These are phyloP conservation scores for Albizia julibrissin DNA, from an alignment of 306 rosid genomes.

Conservation along the genomic window DNA sequence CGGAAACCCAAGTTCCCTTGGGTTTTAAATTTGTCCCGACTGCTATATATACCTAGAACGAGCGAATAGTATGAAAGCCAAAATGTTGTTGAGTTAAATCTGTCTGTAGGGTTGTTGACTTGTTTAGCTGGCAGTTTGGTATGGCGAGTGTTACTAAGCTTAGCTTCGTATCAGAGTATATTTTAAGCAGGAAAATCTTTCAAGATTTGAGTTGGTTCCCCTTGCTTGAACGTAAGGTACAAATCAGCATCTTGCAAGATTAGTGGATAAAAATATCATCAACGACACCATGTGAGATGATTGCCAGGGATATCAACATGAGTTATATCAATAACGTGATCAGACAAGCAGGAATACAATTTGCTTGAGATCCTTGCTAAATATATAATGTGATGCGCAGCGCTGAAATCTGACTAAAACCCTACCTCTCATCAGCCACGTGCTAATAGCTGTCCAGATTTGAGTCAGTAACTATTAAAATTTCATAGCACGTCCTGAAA, in stretches of 20 bases:
- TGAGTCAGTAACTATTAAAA: not conserved
- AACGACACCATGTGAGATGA: not conserved
- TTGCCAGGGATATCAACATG: not conserved
- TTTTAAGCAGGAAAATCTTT: not conserved
- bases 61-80: not conserved
- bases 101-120: not conserved
- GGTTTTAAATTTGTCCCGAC: not conserved
- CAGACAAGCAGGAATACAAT: not conserved
- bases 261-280: not conserved
- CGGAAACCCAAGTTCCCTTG: not conserved
- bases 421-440: not conserved
- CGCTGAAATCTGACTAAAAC: not conserved
- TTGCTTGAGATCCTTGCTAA: not conserved
- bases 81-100: not conserved
- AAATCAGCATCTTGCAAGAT: not conserved
- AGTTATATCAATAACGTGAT: not conserved
- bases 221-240: not conserved
- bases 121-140: not conserved
- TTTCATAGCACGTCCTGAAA: not conserved
- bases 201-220: not conserved
- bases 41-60: not conserved
- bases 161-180: not conserved
- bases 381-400: not conserved
- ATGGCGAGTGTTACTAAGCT: not conserved
- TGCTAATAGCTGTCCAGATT: not conserved